Conservation (phyloP, 169 alveolate species). For the Plasmodium blacklocki region DNA sequence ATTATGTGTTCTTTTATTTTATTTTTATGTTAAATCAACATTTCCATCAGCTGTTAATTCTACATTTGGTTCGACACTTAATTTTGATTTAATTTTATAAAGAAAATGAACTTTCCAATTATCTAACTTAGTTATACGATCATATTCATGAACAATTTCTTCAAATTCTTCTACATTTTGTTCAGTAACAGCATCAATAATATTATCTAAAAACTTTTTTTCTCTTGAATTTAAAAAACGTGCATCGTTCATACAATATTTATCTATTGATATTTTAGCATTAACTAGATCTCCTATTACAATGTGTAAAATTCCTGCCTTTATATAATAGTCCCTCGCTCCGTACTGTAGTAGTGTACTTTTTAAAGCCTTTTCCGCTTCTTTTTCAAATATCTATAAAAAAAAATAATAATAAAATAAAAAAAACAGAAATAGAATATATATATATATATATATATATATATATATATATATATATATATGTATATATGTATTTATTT, state of each 20-base stretch:
- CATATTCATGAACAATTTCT: slow-evolving; percentile 68
- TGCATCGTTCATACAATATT: slow-evolving; percentile 50
- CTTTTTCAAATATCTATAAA: slow-evolving; percentile 69
- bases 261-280: slow-evolving; percentile 70
- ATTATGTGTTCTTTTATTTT: neutral
- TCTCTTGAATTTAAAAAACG: slow-evolving; percentile 68
- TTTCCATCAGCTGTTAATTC: slow-evolving; percentile 59
- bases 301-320: slow-evolving; percentile 78
- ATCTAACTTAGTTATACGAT: slow-evolving; percentile 56
- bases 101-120: slow-evolving; percentile 70
- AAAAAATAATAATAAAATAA: neutral
- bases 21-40: slow-evolving; percentile 38
- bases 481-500: neutral
- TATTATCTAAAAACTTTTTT: slow-evolving; percentile 43
- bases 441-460: neutral
- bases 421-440: neutral
- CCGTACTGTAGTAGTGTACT: slow-evolving; percentile 73
- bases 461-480: neutral
- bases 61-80: slow-evolving; percentile 57
- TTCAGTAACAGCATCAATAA: slow-evolving; percentile 62
- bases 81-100: slow-evolving; percentile 39
- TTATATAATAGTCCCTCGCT: slow-evolving; percentile 77
- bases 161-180: slow-evolving; percentile 60
- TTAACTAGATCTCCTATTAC: slow-evolving; percentile 71
- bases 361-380: slow-evolving; percentile 78